A percentile compares a stretch with the other conserved stretches of the same genome.
Conservation (phyloP, 495 filamentous ascomycete species). For the Cercophora sp. region DNA sequence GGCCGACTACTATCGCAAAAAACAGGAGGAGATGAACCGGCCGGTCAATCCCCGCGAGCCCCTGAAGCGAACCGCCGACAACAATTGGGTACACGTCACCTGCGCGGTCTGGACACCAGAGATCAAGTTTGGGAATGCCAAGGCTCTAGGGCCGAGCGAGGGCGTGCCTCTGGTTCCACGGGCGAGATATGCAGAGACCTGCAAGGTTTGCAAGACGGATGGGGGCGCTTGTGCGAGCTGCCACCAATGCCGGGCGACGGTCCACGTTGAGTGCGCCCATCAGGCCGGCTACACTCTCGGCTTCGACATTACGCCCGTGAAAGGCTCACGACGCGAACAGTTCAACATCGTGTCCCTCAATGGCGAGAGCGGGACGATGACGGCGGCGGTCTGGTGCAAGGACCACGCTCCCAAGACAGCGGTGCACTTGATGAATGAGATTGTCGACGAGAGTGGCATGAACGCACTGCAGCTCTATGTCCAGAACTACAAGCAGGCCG, state of each 20-base stretch:
- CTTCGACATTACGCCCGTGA: conserved; percentile 87
- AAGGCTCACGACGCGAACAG: conserved; percentile 75
- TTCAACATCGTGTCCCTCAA: conserved; percentile 70
- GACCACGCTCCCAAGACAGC: conserved; percentile 68
- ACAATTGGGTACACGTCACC: conserved; percentile 97
- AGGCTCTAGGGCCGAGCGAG: conserved; percentile 76
- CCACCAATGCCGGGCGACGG: conserved; percentile 71
- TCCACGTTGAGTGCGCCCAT: conserved; percentile 89
- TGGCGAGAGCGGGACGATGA: conserved; percentile 70
- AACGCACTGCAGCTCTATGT: conserved; percentile 84
- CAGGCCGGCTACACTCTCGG: conserved; percentile 77
- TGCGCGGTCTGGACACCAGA: conserved; percentile 91
- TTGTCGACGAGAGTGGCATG: conserved; percentile 53
- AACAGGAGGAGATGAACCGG: conserved; percentile 75
- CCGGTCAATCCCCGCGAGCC: conserved; percentile 84
- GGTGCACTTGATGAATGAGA: conserved; percentile 74
- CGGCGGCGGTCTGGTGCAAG: conserved; percentile 84
- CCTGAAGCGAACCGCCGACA: conserved; percentile 84
- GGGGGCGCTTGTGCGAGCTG: conserved; percentile 80
- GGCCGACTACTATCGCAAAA: conserved; percentile 72
- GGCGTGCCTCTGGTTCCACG: conserved; percentile 76
- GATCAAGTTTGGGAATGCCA: conserved; percentile 81
- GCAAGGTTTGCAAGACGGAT: conserved; percentile 75
- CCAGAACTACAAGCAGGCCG: conserved; percentile 89
- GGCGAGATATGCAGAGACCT: conserved; percentile 62